A percentile compares a stretch with the other conserved stretches of the same genome.
These are phyloP conservation scores for Coemansia pectinata DNA, from an alignment of 192 early-diverging fungal species.

Conservation along the genomic window DNA sequence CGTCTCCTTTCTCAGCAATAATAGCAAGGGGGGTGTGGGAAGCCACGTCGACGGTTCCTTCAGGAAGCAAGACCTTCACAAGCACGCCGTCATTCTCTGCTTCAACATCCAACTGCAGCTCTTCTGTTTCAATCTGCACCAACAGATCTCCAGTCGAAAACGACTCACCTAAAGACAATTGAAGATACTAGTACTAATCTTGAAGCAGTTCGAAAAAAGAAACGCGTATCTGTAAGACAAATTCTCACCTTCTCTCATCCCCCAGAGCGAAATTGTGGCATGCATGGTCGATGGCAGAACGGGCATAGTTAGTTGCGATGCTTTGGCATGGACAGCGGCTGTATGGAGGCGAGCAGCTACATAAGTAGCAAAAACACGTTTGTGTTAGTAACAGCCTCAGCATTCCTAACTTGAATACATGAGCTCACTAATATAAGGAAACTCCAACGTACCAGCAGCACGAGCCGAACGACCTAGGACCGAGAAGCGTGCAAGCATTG, in stretches of 20 bases:
- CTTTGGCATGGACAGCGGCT: slow-evolving; percentile 19
- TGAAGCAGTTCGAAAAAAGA: neutral
- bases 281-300: slow-evolving; percentile 98
- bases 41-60: slow-evolving; percentile 59
- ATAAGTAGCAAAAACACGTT: neutral
- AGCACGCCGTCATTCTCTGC: slow-evolving; percentile 96
- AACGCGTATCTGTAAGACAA: no score
- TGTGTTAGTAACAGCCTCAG: neutral
- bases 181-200: neutral
- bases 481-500: no score
- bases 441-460: slow-evolving; percentile 24
- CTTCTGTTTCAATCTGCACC: slow-evolving; percentile 95
- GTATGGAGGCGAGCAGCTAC: slow-evolving; percentile 74
- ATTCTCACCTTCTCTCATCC: slow-evolving; percentile 69
- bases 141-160: slow-evolving; percentile 88
- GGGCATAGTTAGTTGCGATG: slow-evolving; percentile 79
- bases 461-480: slow-evolving; percentile 30
- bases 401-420: neutral
- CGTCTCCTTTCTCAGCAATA: slow-evolving; percentile 86
- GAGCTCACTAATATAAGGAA: neutral
- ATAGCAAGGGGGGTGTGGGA: slow-evolving; percentile 80
- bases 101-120: slow-evolving; percentile 99
- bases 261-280: slow-evolving; percentile 86
- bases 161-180: slow-evolving; percentile 68
- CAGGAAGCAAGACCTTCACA: slow-evolving; percentile 87